These are phyloP conservation scores for Chytriomyces sp. DNA, from an alignment of 192 early-diverging fungal species.

Conservation along the genomic window DNA sequence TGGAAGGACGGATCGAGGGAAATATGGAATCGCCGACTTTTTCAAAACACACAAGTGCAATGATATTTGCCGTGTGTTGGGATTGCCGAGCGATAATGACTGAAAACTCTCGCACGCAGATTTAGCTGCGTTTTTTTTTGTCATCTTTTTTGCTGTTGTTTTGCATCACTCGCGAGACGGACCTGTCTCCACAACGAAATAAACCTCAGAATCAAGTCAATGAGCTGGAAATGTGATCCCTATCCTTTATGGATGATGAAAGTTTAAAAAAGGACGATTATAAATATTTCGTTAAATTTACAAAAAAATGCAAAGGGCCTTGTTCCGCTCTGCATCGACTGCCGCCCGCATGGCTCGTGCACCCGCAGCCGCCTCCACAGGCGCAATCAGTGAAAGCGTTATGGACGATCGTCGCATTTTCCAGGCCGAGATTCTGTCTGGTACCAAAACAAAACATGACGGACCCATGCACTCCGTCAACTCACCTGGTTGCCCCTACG, in stretches of 20 bases:
- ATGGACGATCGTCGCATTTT: slow-evolving; percentile 10
- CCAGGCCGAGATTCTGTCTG: slow-evolving; percentile 32
- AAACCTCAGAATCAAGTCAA: no score
- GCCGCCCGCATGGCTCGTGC: not conserved
- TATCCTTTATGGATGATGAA: no score
- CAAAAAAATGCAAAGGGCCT: not conserved
- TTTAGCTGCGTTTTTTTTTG: no score
- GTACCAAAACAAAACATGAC: not conserved
- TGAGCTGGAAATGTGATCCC: no score
- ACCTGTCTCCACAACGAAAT: no score
- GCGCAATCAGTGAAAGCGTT: not conserved
- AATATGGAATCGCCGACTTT: slow-evolving; percentile 11
- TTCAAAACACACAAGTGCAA: slow-evolving; percentile 16
- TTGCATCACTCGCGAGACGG: no score
- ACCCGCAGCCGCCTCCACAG: not conserved
- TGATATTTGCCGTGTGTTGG: not conserved
- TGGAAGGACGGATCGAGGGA: slow-evolving; percentile 9
- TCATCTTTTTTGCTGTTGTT: no score
- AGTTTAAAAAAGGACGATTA: no score
- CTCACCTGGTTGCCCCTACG: not conserved
- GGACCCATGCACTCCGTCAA: not conserved
- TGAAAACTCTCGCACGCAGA: no score
- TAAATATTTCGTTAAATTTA: no score
- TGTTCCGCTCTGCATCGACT: not conserved
- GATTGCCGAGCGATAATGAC: not conserved